Evolutionary conservation across 1,284 basidiomycete species (phyloP).

Genomic region (Sparassis latifolia): DNA sequence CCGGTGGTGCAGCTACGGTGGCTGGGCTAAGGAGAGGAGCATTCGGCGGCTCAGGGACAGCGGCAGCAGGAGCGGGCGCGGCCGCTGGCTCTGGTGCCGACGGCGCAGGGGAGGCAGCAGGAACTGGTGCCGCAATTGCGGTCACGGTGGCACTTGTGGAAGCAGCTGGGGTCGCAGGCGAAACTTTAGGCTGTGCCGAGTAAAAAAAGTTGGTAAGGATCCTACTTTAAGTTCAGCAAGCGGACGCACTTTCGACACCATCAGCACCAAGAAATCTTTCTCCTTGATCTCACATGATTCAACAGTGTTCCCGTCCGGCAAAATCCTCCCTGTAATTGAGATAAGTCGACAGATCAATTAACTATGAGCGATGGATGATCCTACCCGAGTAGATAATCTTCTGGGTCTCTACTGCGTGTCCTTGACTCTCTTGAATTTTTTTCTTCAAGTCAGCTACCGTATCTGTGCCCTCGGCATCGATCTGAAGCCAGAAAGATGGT

Average conservation of each 20-base stretch:
- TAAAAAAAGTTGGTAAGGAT: not conserved
- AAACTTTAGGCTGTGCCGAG: slow-evolving; percentile 49
- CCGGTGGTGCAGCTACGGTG: slow-evolving; percentile 31
- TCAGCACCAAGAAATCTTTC: slow-evolving; percentile 98
- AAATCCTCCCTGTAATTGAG: slow-evolving; percentile 73
- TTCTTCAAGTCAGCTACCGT: slow-evolving; percentile 80
- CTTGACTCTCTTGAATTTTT: slow-evolving; percentile 78
- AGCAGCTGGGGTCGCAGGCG: slow-evolving; percentile 25
- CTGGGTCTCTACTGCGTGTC: slow-evolving; percentile 69
- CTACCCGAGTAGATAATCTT: slow-evolving; percentile 95
- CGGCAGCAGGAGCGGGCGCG: slow-evolving; percentile 27
- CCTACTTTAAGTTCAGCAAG: not conserved
- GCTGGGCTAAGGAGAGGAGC: slow-evolving; percentile 21
- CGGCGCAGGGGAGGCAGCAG: slow-evolving; percentile 28
- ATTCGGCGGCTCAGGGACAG: slow-evolving; percentile 29
- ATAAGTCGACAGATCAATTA: not conserved
- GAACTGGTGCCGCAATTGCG: slow-evolving; percentile 22
- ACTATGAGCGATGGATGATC: not conserved
- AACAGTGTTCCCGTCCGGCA: slow-evolving; percentile 85
- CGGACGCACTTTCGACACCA: slow-evolving; percentile 86
- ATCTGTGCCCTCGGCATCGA: slow-evolving; percentile 76
- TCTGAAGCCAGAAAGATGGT: slow-evolving; percentile 32
- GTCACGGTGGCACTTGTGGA: slow-evolving; percentile 18
- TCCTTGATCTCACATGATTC: slow-evolving; percentile 92
- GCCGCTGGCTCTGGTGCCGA: slow-evolving; percentile 22